phyloP scores from a whole-genome alignment of 441 rosid species.

The California macrophylla region DNA sequence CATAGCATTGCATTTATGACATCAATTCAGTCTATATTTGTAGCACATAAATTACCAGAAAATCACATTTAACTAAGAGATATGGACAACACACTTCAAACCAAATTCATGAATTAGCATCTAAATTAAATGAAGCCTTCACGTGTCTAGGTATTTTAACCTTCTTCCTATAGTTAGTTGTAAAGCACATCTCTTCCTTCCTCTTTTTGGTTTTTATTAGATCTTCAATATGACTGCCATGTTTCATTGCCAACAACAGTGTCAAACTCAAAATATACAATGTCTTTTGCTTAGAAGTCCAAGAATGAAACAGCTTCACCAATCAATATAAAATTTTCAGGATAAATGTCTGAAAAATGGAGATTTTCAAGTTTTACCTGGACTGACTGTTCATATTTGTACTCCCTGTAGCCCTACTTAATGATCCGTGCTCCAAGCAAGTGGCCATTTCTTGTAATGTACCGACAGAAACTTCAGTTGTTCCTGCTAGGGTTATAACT shows the following conservation, averaged over 20 bases:
- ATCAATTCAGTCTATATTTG: not conserved
- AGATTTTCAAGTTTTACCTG: constrained; percentile 29
- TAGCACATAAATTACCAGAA: not conserved
- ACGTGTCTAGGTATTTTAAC: constrained; percentile 7
- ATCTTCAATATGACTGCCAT: not conserved
- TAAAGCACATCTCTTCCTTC: not conserved
- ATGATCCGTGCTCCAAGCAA: constrained; percentile 55
- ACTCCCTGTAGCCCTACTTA: constrained; percentile 54
- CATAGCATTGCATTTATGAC: not conserved
- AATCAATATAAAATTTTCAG: not conserved
- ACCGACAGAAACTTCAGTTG: constrained; percentile 45
- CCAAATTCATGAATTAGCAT: not conserved
- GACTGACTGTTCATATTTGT: constrained; percentile 63
- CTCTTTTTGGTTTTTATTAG: not conserved
- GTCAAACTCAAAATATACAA: not conserved
- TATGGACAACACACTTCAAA: constrained; percentile 1
- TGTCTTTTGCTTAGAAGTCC: not conserved
- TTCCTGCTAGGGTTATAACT: constrained; percentile 51
- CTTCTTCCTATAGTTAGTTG: not conserved
- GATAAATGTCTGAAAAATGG: not conserved
- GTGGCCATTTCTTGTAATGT: constrained; percentile 53
- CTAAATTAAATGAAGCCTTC: not conserved
- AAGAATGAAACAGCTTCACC: constrained; percentile 3
- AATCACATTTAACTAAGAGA: not conserved
- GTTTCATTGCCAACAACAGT: not conserved